Percentiles rank a stretch among this genome's conserved stretches.
These are phyloP conservation scores for Tephrocybe sp. DNA, from an alignment of 768 basidiomycete species.

Conservation along the genomic window DNA sequence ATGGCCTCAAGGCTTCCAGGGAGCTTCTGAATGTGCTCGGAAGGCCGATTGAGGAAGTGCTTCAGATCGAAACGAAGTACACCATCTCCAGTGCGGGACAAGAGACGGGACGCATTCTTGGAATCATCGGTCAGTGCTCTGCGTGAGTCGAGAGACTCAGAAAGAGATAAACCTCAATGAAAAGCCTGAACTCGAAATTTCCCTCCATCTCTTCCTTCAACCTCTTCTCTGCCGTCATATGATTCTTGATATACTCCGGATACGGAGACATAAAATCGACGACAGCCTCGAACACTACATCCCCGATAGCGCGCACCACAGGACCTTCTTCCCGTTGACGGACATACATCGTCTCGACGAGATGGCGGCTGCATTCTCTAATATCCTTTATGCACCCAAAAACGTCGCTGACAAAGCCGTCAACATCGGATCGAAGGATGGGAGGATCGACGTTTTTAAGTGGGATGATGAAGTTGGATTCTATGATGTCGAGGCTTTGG, in stretches of 20 bases:
- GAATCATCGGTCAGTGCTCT: neutral
- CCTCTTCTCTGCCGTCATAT: conserved; percentile 82
- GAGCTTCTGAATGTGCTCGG: conserved; percentile 82
- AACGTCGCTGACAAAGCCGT: conserved; percentile 85
- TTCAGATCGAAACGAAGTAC: conserved; percentile 60
- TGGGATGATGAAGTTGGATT: conserved; percentile 59
- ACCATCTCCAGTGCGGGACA: conserved; percentile 33
- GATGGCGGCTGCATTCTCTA: conserved; percentile 72
- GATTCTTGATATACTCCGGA: conserved; percentile 79
- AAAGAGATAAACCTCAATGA: conserved; percentile 69
- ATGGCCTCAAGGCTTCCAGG: conserved; percentile 86
- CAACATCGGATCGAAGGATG: conserved; percentile 49
- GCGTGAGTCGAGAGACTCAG: no score
- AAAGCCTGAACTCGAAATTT: conserved; percentile 80
- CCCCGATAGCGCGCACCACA: conserved; percentile 82
- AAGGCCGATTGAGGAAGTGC: conserved; percentile 76
- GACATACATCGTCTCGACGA: conserved; percentile 82
- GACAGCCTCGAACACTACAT: conserved; percentile 84
- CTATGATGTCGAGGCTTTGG: conserved; percentile 81
- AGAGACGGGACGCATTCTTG: conserved; percentile 43
- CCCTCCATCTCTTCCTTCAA: conserved; percentile 83
- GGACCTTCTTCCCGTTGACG: conserved; percentile 83
- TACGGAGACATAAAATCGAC: conserved; percentile 86
- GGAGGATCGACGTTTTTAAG: conserved; percentile 44
- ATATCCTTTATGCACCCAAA: conserved; percentile 88